Percentiles rank a stretch among this genome's conserved stretches.
Conservation (phyloP, 1,139 yeast genomes). For the Yamadazyma taylorii region DNA sequence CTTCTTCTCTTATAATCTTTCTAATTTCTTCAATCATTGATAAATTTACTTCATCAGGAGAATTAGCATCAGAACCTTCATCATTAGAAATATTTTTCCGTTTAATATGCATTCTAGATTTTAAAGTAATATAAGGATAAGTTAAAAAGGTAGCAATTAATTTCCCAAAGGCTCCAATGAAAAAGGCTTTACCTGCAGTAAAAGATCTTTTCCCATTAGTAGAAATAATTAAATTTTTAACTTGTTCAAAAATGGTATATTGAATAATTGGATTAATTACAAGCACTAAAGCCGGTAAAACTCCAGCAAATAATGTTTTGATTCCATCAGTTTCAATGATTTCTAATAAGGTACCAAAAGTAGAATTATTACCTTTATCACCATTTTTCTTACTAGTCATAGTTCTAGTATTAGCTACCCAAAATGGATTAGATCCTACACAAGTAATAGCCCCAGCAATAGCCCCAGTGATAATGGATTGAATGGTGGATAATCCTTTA, state of each 20-base stretch:
- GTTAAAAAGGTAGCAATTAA: conserved; percentile 83
- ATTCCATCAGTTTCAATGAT: conserved; percentile 74
- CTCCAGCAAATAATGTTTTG: conserved; percentile 74
- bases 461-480: conserved; percentile 78
- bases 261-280: conserved; percentile 90
- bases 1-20: conserved; percentile 65
- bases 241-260: conserved; percentile 87
- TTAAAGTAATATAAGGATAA: conserved; percentile 87
- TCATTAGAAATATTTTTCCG: conserved; percentile 31
- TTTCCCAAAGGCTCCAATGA: conserved; percentile 88
- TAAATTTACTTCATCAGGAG: conserved; percentile 21
- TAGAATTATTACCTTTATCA: conserved; percentile 34
- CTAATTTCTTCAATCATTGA: conserved; percentile 46
- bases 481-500: conserved; percentile 58
- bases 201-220: conserved; percentile 47
- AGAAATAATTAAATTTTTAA: conserved; percentile 64
- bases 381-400: conserved; percentile 58
- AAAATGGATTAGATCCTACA: conserved; percentile 85
- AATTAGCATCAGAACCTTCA: conserved; percentile 12
- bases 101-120: conserved; percentile 81
- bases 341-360: conserved; percentile 56
- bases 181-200: conserved; percentile 70
- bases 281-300: conserved; percentile 81
- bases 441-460: conserved; percentile 88
- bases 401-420: conserved; percentile 89